A percentile compares a stretch with the other conserved stretches of the same genome.
phyloP scores from a whole-genome alignment of 2,329 filamentous ascomycete genomes.

The Cordyceps cateniannulata region DNA sequence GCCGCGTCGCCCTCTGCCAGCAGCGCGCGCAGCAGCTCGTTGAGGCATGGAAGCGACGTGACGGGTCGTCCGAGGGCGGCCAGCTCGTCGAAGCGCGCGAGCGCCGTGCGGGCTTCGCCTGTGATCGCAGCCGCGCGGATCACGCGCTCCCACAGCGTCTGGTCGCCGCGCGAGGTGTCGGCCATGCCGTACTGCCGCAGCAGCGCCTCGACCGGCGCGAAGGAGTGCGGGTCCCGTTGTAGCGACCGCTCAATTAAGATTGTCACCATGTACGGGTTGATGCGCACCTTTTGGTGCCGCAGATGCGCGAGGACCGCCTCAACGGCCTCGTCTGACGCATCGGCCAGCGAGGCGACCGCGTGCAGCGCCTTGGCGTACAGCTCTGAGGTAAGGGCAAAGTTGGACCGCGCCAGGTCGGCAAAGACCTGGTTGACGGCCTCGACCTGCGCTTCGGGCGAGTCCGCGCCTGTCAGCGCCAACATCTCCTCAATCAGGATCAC shows the following conservation, averaged over 20 bases:
- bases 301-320: constrained; percentile 59
- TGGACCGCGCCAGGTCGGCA: constrained; percentile 49
- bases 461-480: constrained; percentile 34
- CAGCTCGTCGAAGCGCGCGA: constrained; percentile 42
- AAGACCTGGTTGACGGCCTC: constrained; percentile 49
- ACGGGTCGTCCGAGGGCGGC: constrained; percentile 30
- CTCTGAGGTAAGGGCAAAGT: constrained; percentile 50
- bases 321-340: constrained; percentile 42
- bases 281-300: constrained; percentile 41
- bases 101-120: constrained; percentile 43
- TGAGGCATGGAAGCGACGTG: constrained; percentile 37
- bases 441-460: constrained; percentile 42
- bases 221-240: constrained; percentile 47
- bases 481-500: constrained; percentile 63
- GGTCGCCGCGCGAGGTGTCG: constrained; percentile 38
- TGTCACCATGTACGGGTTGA: constrained; percentile 64
- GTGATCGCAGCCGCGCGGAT: constrained; percentile 58
- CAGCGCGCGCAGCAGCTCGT: constrained; percentile 34
- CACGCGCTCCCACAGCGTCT: constrained; percentile 63
- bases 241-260: constrained; percentile 66
- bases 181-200: constrained; percentile 49
- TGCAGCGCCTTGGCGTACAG: constrained; percentile 68
- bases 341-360: constrained; percentile 28
- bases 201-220: constrained; percentile 52
- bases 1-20: constrained; percentile 19